A percentile compares a stretch with the other conserved stretches of the same genome.
These are phyloP conservation scores for Waltiozyma sp. DNA, from an alignment of 1,139 yeast genomes.

Conservation along the genomic window DNA sequence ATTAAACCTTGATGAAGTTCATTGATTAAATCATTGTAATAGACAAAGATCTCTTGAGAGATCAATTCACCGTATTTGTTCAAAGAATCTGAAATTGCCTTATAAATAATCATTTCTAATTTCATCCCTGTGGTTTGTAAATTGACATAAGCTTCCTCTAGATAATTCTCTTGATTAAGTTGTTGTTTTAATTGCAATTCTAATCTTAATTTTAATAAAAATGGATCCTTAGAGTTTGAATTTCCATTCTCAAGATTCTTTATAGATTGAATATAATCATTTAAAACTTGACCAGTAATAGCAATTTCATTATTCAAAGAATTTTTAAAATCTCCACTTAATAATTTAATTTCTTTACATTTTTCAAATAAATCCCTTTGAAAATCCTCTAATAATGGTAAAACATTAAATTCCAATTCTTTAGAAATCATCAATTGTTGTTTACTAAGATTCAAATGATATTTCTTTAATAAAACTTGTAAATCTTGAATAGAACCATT, in stretches of 20 bases:
- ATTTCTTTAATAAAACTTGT: constrained; percentile 34
- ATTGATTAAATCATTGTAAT: constrained; percentile 46
- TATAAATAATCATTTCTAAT: constrained; percentile 56
- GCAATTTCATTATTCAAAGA: constrained; percentile 41
- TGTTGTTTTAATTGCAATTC: constrained; percentile 64
- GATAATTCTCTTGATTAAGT: constrained; percentile 54
- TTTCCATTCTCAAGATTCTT: constrained; percentile 11
- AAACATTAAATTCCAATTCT: constrained; percentile 44
- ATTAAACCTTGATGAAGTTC: constrained; percentile 55
- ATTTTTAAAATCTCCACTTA: constrained; percentile 36
- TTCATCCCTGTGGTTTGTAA: constrained; percentile 64
- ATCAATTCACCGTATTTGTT: constrained; percentile 44
- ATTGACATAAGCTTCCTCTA: constrained; percentile 61
- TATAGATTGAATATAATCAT: constrained; percentile 33
- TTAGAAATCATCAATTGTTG: constrained; percentile 40
- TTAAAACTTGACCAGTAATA: constrained; percentile 40
- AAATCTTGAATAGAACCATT: constrained; percentile 40
- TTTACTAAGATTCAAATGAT: constrained; percentile 32
- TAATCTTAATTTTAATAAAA: constrained; percentile 47
- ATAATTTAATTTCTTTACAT: constrained; percentile 51
- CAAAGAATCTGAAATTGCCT: constrained; percentile 53
- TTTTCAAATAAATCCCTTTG: constrained; percentile 55
- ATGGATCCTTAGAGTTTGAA: constrained; percentile 43
- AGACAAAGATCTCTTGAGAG: constrained; percentile 45
- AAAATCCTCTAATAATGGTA: constrained; percentile 62